Percentiles rank a stretch among this genome's conserved stretches.
Evolutionary conservation across 371 early-diverging fungal species (phyloP).

Genomic region (Mortierella sp.): DNA sequence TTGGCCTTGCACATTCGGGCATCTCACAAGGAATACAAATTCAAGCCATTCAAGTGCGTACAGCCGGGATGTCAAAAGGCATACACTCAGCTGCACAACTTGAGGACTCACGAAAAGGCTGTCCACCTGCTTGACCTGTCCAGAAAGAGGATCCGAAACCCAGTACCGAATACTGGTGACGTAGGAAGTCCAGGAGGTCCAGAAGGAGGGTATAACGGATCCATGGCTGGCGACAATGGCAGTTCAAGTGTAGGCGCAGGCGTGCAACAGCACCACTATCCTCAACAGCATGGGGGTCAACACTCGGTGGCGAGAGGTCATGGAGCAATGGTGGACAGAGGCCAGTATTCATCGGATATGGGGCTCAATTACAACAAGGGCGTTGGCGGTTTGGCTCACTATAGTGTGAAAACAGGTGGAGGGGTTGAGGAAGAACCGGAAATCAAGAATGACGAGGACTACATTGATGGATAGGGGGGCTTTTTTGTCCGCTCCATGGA

Average conservation of each 20-base stretch:
- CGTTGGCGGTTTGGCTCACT: constrained; percentile 5
- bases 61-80: constrained; percentile 58
- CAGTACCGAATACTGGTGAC: constrained; percentile 9
- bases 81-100: constrained; percentile 66
- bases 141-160: constrained; percentile 40
- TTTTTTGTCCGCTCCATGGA: too few relatives aligned
- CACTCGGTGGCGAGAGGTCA: too few relatives aligned
- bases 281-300: too few relatives aligned
- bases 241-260: not conserved
- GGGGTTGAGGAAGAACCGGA: constrained; percentile 10
- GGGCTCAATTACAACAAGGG: constrained; percentile 20
- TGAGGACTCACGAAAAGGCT: constrained; percentile 53
- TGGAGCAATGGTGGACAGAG: too few relatives aligned
- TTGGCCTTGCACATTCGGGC: constrained; percentile 46
- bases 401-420: not conserved
- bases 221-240: not conserved
- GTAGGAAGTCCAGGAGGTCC: not conserved
- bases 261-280: not conserved
- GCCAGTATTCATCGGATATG: not conserved
- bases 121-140: constrained; percentile 49
- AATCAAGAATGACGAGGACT: constrained; percentile 15
- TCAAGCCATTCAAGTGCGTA: constrained; percentile 67
- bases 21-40: constrained; percentile 56
- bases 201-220: not conserved
- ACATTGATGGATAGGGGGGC: constrained; percentile 17